Conservation (phyloP, 345 rosid genomes). For the Dovyalis caffra region DNA sequence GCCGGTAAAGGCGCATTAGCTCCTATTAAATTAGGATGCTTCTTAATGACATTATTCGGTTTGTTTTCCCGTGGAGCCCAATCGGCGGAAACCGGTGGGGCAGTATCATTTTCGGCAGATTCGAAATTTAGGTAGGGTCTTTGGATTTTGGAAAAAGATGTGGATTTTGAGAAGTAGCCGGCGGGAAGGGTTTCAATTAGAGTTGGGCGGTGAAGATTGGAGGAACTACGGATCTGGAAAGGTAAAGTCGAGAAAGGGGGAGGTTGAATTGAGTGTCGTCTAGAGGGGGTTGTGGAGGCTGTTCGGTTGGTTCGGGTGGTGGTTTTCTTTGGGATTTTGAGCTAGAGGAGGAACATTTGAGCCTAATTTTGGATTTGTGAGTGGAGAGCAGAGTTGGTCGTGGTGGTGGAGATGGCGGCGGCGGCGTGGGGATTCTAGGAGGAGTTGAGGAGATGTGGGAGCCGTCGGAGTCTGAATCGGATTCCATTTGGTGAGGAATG, state of each 20-base stretch:
- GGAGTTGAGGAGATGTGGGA: slow-evolving; percentile 91
- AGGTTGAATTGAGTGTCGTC: slow-evolving; percentile 7
- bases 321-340: slow-evolving; percentile 28
- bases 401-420: slow-evolving; percentile 17
- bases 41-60: slow-evolving; percentile 15
- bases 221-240: slow-evolving; percentile 59
- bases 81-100: neutral
- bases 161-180: slow-evolving; percentile 50
- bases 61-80: neutral
- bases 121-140: slow-evolving; percentile 49
- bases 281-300: slow-evolving; percentile 15
- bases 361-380: slow-evolving; percentile 22
- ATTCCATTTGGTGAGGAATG: slow-evolving; percentile 42
- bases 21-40: slow-evolving; percentile 58
- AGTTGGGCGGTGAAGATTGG: slow-evolving; percentile 21
- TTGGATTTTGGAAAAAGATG: slow-evolving; percentile 62
- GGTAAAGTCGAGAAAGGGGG: slow-evolving; percentile 42
- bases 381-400: slow-evolving; percentile 21
- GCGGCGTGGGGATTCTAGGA: slow-evolving; percentile 50
- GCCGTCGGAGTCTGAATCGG: slow-evolving; percentile 83
- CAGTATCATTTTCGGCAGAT: slow-evolving; percentile 8
- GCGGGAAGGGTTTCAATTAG: slow-evolving; percentile 52
- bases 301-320: slow-evolving; percentile 21
- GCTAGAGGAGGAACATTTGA: slow-evolving; percentile 29
- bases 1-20: slow-evolving; percentile 40